Base-by-base conservation (phyloP, 2,329 filamentous ascomycete species). In the Teratosphaeria nubilosa region DNA sequence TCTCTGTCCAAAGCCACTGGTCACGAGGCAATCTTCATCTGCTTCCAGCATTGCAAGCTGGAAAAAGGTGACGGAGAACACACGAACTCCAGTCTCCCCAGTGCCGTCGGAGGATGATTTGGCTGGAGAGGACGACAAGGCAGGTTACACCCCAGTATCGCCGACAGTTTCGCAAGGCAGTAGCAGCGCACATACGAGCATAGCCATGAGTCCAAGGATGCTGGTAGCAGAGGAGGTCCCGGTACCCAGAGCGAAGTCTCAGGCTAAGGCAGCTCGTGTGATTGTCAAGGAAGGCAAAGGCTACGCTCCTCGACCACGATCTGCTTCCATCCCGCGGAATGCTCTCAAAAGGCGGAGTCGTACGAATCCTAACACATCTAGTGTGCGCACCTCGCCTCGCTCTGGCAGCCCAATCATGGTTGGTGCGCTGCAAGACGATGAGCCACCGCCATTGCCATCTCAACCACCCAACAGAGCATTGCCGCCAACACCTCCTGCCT, bases 221-320 rank as follows among this genome's bases (percentile, higher is more conserved):
- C 66, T 70, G 9, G 66, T 72, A 3, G 70, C 70, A 2, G 71
- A 73, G 57, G 64, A 71, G 52, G 63, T 68, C 16, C 69, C 69
- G 1, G 56, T 69, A 14, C 61, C 62, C 6, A 69, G 66, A 55
- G 61, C 65, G 2, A 67, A 64, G 50, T 61, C 60, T 1, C 57
- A 60, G 16, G 63, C 61, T 13, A 70, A 66, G 56, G 66, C 69
- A 16, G 64, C 68, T 4, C 63, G 64, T n/a, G 56, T 69, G 16
- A 59, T 71, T 14, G 53, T 70, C 48, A 67, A 65, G 51, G 66
- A 66, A 52, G 57, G 59, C 53, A 66, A 66, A 57, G 37, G 57
- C 1, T 71, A 69, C 56, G 66, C 66, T 16, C 68, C 69, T 3
- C 62, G 69, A 3, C 69, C 69, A 22, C 61, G 69, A 30, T 71